Evolutionary conservation across 1,139 yeast species (phyloP), one percentile per base, ranked within the genome.

Genomic region (Geotrichum histeridarum): DNA sequence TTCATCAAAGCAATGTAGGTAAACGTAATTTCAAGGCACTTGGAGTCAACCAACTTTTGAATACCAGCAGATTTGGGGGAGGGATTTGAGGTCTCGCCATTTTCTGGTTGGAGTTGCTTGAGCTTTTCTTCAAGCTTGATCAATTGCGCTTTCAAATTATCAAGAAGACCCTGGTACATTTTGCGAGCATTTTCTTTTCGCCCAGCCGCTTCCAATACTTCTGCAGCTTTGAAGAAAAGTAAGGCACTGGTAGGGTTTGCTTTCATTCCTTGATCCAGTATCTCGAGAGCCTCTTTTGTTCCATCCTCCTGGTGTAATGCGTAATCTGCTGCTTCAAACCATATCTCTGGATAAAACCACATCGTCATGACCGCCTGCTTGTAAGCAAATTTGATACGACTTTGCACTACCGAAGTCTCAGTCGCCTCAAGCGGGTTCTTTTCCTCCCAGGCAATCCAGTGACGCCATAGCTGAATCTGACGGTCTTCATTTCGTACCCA

Each of bases 361-460:
- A 88, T 73, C 3, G 66, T 58, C 64, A 84, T 82, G 8, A 84
- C 74, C 0, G 95, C 83, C 67, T 88, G 90, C 63, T 80, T 79
- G 69, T 80, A 88, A 27, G 85, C 87, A 67, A 83, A 87, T 54
- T 79, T 80, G n/a, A 90, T 75, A 63, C 99, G 77, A 51, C 77
- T 76, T 41, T 77, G 73, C 31, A 83, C 70, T 5, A 72, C 66
- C 9, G 76, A 73, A 15, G 70, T 75, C 39, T 79, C 81, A 32
- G 77, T 74, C 6, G 38, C 15, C 22, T 86, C 70, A 60, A 91
- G 69, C 44, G 83, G 84, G 69, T 93, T 91, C 51, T 75, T 73
- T 61, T 77, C 78, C 66, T 93, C 99, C 80, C 94, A 86, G 14
- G 76, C 77, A 39, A 90, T 77, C 96, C 97, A 89, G 37, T 75